These are phyloP conservation scores for Nidularia sp. DNA, from an alignment of 768 basidiomycete genomes.

Conservation along the genomic window DNA sequence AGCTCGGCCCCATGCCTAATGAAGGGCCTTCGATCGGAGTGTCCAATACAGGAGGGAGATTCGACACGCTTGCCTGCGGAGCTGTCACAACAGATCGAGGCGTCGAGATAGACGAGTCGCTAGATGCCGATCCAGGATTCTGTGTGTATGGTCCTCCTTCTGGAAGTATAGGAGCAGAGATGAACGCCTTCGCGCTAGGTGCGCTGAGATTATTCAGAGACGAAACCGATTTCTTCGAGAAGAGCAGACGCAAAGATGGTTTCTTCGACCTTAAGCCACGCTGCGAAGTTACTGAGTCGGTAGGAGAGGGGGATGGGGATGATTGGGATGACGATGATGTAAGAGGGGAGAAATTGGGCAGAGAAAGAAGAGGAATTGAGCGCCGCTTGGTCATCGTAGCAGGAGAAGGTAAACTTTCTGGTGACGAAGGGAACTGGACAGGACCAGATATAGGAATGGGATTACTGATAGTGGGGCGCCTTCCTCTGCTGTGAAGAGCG, in stretches of 20 bases:
- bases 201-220: slow-evolving; percentile 25
- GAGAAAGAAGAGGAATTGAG: slow-evolving; percentile 35
- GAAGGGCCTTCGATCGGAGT: slow-evolving; percentile 56
- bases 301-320: slow-evolving; percentile 7
- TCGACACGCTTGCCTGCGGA: slow-evolving; percentile 41
- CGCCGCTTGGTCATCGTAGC: slow-evolving; percentile 23
- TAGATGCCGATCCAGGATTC: slow-evolving; percentile 28
- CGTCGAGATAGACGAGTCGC: slow-evolving; percentile 47
- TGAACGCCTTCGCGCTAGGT: slow-evolving; percentile 15
- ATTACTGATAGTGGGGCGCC: slow-evolving; percentile 21
- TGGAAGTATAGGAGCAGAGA: slow-evolving; percentile 12
- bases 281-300: slow-evolving; percentile 22
- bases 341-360: slow-evolving; percentile 25
- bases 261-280: slow-evolving; percentile 40
- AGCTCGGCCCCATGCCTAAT: slow-evolving; percentile 34
- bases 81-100: slow-evolving; percentile 56
- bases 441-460: slow-evolving; percentile 23
- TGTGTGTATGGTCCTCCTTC: slow-evolving; percentile 19
- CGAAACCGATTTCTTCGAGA: slow-evolving; percentile 60
- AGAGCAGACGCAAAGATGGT: slow-evolving; percentile 65
- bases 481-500: slow-evolving; percentile 15
- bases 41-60: slow-evolving; percentile 54
- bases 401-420: slow-evolving; percentile 7
- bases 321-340: slow-evolving; percentile 5
- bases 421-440: slow-evolving; percentile 41